Conservation (phyloP, 2,329 filamentous ascomycete genomes). For the Phaeosphaeria sp. region DNA sequence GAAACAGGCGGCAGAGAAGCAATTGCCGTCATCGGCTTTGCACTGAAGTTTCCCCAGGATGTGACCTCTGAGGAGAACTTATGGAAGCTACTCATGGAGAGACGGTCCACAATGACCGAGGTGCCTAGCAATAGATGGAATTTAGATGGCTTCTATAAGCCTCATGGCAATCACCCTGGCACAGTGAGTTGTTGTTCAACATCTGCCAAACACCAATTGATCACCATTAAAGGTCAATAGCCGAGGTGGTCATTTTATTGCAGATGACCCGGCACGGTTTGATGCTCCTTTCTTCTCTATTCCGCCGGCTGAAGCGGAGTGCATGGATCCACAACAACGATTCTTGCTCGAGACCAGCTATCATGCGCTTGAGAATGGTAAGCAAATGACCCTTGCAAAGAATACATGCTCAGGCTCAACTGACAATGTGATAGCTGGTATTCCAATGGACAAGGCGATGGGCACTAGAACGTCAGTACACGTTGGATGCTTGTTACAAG, state of each 20-base stretch:
- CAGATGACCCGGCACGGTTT: slow-evolving; percentile 22
- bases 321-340: slow-evolving; percentile 36
- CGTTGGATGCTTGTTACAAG: slow-evolving; percentile 18
- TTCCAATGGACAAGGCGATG: slow-evolving; percentile 15
- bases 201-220: neutral
- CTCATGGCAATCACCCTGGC: slow-evolving; percentile 11
- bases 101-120: slow-evolving; percentile 19
- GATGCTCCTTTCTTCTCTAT: slow-evolving; percentile 34
- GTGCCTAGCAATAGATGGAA: slow-evolving; percentile 25
- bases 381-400: neutral
- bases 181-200: slow-evolving; percentile 9
- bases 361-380: slow-evolving; percentile 37
- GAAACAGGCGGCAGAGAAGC: slow-evolving; percentile 12
- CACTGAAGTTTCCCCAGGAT: slow-evolving; percentile 31
- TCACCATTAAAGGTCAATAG: slow-evolving; percentile 3
- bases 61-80: slow-evolving; percentile 17
- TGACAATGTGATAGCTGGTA: slow-evolving; percentile 16
- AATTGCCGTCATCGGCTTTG: slow-evolving; percentile 48
- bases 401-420: neutral
- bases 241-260: slow-evolving; percentile 26
- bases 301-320: slow-evolving; percentile 20
- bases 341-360: slow-evolving; percentile 34
- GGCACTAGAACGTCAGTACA: slow-evolving; percentile 27
- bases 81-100: slow-evolving; percentile 28
- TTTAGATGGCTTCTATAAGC: slow-evolving; percentile 22